These are phyloP conservation scores for Cryptococcus deneoformans DNA, from an alignment of 1,284 basidiomycete species.

Conservation along the genomic window DNA sequence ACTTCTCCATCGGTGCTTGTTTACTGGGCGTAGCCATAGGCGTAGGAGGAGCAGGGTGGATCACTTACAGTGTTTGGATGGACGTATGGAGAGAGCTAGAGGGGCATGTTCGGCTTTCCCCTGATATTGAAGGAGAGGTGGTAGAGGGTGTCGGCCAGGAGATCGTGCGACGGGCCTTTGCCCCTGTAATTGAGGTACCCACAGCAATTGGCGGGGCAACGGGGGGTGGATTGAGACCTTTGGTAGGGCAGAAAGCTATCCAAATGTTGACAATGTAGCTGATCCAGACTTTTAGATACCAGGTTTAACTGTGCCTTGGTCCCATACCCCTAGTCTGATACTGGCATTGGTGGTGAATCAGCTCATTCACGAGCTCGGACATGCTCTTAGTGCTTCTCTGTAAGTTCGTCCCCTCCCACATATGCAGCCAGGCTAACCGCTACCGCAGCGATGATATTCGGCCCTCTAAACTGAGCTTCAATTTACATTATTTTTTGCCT, in stretches of 20 bases:
- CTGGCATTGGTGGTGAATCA: conserved; percentile 42
- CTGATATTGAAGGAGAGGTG: conserved; percentile 1
- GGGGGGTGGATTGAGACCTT: conserved; percentile 27
- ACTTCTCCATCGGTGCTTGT: conserved; percentile 5
- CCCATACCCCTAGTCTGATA: conserved; percentile 39
- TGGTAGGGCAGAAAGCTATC: conserved; percentile 21
- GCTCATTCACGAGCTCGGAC: conserved; percentile 45
- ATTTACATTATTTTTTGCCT: conserved; percentile 32
- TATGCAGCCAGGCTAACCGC: neutral
- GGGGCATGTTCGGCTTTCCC: conserved; percentile 3
- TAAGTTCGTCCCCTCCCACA: conserved; percentile 9
- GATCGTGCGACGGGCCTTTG: neutral
- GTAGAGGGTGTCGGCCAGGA: conserved; percentile 1
- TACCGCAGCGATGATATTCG: conserved; percentile 34
- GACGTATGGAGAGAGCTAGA: conserved; percentile 13
- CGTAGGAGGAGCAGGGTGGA: conserved; percentile 5
- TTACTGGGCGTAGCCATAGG: conserved; percentile 4
- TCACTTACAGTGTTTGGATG: conserved; percentile 4
- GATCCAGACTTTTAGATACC: conserved; percentile 33
- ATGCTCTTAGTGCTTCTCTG: conserved; percentile 42
- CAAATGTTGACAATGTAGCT: neutral
- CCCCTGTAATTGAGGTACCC: too few species aligned
- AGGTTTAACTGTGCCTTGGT: conserved; percentile 42
- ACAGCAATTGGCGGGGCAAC: neutral
- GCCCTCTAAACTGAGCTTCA: conserved; percentile 30